These are phyloP conservation scores for Phytophthora melonis DNA, from an alignment of 352 stramenopile genomes.

Conservation along the genomic window DNA sequence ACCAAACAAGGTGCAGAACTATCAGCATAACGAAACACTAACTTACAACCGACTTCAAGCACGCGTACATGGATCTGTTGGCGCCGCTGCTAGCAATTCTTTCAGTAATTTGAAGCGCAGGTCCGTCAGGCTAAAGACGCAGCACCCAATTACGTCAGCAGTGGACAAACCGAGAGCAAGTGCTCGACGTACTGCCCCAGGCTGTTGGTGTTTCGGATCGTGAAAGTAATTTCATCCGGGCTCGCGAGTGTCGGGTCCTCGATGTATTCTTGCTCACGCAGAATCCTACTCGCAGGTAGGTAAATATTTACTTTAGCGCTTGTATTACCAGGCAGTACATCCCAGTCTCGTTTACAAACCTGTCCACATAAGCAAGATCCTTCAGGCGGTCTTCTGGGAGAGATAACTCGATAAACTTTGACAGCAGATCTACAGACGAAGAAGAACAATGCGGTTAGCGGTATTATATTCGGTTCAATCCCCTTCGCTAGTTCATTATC, in stretches of 20 bases:
- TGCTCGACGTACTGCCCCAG: conserved; percentile 47
- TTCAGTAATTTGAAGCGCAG: conserved; percentile 52
- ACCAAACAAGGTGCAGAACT: neutral
- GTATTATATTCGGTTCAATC: neutral
- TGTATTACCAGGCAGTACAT: neutral
- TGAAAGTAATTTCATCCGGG: conserved; percentile 38
- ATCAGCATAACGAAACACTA: neutral
- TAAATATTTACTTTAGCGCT: neutral
- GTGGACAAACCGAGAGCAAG: neutral
- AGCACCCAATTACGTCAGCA: conserved; percentile 10
- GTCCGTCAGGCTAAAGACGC: conserved; percentile 43
- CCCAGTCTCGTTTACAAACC: conserved; percentile 22
- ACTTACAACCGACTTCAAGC: neutral
- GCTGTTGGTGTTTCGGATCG: conserved; percentile 45
- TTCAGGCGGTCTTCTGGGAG: conserved; percentile 35
- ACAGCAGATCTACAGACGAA: conserved; percentile 38
- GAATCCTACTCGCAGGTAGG: conserved; percentile 32
- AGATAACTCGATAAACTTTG: conserved; percentile 44
- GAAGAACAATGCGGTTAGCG: neutral
- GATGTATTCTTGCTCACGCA: conserved; percentile 58
- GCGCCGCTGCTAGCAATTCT: conserved; percentile 43
- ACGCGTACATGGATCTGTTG: conserved; percentile 47
- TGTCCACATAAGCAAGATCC: conserved; percentile 50
- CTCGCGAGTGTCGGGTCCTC: conserved; percentile 50
- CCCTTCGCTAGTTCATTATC: neutral